Evolutionary conservation across 441 rosid species (phyloP), one percentile per base, ranked within the genome.

Genomic region (Corymbia calophylla): DNA sequence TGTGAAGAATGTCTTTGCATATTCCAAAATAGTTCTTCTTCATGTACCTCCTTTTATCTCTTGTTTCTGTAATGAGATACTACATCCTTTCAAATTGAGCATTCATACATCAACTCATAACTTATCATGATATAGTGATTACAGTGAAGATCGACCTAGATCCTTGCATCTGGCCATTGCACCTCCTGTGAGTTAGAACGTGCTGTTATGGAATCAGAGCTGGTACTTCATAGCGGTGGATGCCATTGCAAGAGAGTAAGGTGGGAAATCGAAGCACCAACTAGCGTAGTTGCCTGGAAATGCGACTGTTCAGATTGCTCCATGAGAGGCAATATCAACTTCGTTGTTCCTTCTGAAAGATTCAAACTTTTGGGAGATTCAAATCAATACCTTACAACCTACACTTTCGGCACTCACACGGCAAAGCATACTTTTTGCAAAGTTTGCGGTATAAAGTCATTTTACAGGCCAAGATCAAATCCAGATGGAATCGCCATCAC

Each of bases 391-490:
- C 92, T 97, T 31, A 94, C 96, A 7, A 96, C 98, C 80, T 96
- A 95, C 92, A 95, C 97, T 58, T 96, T 95, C 29, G 98, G 97
- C 82, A 96, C 97, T 51, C 96, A 94, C 90, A 95, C 95, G 0
- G 98, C 98, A 1, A 97, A 96, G 92, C 99, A 97, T 91, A 97
- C 95, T 5, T 97, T 97, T 94, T 96, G 99, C 89, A 96, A 96
- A 90, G 92, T 95, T 73, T 96, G 97, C 87, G 98, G 99, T 73
- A 96, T 97, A 87, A 93, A 97, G 32, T 97, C 98, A 1, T 96
- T 95, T 88, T 96, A 93, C 62, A 89, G 51, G 44, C 98, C 99
- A 0, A 93, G 98, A 70, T 95, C 98, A 53, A 95, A 96, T 91
- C 96, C 98, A 1, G 98, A 96, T 91, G 98, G 97, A 19, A 60